Conservation (phyloP, 2,329 filamentous ascomycete species). For the Venturia asperata region DNA sequence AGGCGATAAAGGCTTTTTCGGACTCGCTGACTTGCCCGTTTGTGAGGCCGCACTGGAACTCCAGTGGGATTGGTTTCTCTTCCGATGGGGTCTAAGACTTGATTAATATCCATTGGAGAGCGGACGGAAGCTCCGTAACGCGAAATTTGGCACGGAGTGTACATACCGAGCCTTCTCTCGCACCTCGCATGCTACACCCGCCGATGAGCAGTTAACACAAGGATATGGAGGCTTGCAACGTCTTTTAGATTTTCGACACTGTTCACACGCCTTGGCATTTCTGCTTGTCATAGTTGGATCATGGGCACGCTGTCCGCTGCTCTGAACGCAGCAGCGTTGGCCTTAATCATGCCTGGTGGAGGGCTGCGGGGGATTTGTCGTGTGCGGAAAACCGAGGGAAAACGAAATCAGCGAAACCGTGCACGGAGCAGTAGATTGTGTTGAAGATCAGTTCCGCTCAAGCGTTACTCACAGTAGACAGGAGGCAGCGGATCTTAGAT, state of each 20-base stretch:
- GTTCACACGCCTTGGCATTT: not conserved
- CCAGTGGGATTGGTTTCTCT: not conserved
- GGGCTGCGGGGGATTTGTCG: not conserved
- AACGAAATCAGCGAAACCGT: not conserved
- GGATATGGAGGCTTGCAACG: slow-evolving; percentile 5
- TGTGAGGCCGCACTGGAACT: slow-evolving; percentile 1
- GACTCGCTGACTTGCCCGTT: not conserved
- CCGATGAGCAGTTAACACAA: not conserved
- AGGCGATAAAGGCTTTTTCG: not conserved
- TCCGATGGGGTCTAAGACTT: slow-evolving; percentile 1
- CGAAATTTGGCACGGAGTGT: not conserved
- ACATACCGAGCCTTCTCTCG: slow-evolving; percentile 5
- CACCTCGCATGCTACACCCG: not conserved
- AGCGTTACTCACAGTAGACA: too few relatives aligned
- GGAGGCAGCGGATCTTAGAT: too few relatives aligned
- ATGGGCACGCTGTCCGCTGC: not conserved
- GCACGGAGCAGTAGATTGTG: not conserved
- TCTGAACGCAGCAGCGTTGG: not conserved
- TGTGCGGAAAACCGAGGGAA: not conserved
- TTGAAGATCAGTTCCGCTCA: not conserved
- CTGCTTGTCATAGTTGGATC: not conserved
- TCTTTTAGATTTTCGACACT: slow-evolving; percentile 1
- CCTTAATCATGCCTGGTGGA: not conserved
- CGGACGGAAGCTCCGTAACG: not conserved
- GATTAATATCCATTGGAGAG: not conserved